These are phyloP conservation scores for Tylopilus sp. DNA, from an alignment of 768 basidiomycete genomes.

Conservation along the genomic window DNA sequence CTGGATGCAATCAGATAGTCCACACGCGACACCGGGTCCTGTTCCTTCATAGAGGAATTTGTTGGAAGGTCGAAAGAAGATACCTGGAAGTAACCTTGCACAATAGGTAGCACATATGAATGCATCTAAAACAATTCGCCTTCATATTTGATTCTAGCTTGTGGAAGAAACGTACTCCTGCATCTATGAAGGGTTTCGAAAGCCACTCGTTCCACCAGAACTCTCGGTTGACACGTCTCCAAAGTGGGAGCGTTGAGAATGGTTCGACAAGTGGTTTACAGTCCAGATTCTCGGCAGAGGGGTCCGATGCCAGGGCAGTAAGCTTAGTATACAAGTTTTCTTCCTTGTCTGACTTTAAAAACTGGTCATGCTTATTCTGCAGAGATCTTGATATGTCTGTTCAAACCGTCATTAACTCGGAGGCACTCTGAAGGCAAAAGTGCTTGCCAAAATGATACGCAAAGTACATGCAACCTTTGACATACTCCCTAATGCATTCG, in stretches of 20 bases:
- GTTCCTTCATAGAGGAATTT: constrained; percentile 32
- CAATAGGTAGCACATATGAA: constrained; percentile 82
- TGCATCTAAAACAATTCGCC: constrained; percentile 51
- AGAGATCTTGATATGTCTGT: constrained; percentile 80
- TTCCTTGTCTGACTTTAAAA: constrained; percentile 53
- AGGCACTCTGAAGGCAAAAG: not conserved
- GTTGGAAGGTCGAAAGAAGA: constrained; percentile 62
- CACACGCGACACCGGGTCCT: constrained; percentile 42
- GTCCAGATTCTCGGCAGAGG: constrained; percentile 20
- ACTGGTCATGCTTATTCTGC: constrained; percentile 73
- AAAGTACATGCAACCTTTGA: constrained; percentile 89
- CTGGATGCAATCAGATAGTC: constrained; percentile 85
- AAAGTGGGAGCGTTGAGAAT: constrained; percentile 74
- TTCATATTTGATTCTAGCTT: not conserved
- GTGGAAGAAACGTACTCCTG: constrained; percentile 55
- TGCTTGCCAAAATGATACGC: constrained; percentile 76
- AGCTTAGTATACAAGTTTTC: constrained; percentile 59
- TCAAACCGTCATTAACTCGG: not conserved
- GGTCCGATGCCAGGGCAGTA: constrained; percentile 43
- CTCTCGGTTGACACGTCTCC: constrained; percentile 84
- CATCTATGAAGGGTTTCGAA: constrained; percentile 79
- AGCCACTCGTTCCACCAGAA: constrained; percentile 99
- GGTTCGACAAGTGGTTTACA: constrained; percentile 64
- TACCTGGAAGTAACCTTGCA: constrained; percentile 90
- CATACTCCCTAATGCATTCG: constrained; percentile 73